Evolutionary conservation across 495 filamentous ascomycete species (phyloP).

Genomic region (Cercophora newfieldiana): DNA sequence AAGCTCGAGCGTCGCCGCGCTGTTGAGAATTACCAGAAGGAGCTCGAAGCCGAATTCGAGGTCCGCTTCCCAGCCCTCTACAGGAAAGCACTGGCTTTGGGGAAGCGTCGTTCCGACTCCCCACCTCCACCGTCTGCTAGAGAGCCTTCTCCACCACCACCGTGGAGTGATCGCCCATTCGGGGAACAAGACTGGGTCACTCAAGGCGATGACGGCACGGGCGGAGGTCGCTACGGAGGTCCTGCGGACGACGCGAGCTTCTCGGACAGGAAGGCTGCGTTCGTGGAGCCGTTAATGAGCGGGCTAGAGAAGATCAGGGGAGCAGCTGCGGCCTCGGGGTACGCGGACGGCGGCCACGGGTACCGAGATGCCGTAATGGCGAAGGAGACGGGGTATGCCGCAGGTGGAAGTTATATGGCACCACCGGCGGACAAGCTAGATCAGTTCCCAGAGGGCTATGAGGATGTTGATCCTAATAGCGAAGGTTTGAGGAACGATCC

Average conservation of each 20-base stretch:
- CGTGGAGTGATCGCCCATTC: conserved; percentile 4
- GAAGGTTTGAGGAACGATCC: conserved; percentile 31
- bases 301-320: conserved; percentile 34
- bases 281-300: conserved; percentile 30
- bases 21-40: conserved; percentile 41
- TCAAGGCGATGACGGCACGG: conserved; percentile 25
- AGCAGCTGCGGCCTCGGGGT: background rate
- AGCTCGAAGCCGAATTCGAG: conserved; percentile 43
- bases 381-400: background rate
- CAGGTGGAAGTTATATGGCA: background rate
- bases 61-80: conserved; percentile 36
- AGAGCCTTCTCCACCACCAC: conserved; percentile 17
- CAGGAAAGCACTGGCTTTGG: conserved; percentile 37
- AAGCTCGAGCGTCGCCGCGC: conserved; percentile 39
- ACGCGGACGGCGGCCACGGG: background rate
- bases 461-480: conserved; percentile 35
- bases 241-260: conserved; percentile 17
- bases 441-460: conserved; percentile 28
- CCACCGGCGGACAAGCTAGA: conserved; percentile 19
- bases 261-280: conserved; percentile 23
- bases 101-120: conserved; percentile 12
- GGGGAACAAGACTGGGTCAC: background rate
- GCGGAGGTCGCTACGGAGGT: conserved; percentile 16
- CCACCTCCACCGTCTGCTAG: background rate
- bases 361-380: conserved; percentile 1